Evolutionary conservation across 768 basidiomycete genomes (phyloP).

Genomic region (Lactarius sanguifluus): DNA sequence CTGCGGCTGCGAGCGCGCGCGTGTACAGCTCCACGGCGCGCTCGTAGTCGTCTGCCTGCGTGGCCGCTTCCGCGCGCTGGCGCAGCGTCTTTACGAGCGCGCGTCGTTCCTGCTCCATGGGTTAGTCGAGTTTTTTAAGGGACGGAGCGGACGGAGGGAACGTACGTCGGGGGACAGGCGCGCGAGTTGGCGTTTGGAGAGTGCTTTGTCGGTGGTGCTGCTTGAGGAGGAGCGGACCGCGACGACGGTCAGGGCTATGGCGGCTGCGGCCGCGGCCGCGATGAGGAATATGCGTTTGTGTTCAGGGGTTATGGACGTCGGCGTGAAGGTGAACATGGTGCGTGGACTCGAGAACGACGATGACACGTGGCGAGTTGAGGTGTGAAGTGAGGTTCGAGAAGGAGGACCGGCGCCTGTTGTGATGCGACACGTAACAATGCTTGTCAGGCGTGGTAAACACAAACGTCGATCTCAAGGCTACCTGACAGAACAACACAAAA

Average conservation of each 20-base stretch:
- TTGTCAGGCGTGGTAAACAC: not conserved
- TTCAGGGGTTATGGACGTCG: not conserved
- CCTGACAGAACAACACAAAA: not conserved
- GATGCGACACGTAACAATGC: not conserved
- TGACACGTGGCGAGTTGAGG: not conserved
- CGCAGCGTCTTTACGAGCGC: conserved; percentile 63
- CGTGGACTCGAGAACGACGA: not conserved
- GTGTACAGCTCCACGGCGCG: conserved; percentile 67
- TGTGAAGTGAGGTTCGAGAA: not conserved
- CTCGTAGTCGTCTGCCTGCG: conserved; percentile 55
- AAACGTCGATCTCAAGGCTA: not conserved
- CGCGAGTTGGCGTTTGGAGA: not conserved
- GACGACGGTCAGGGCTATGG: not conserved
- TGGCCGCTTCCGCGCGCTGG: conserved; percentile 66
- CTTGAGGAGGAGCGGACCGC: not conserved
- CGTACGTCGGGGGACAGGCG: not conserved
- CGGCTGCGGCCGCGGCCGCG: not conserved
- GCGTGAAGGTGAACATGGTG: not conserved
- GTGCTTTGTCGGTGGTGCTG: not conserved
- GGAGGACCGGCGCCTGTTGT: not conserved
- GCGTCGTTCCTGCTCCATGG: conserved; percentile 53
- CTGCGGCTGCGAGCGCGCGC: conserved; percentile 66
- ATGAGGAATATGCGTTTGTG: not conserved
- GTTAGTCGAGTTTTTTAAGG: too few relatives aligned
- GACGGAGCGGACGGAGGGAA: not conserved